phyloP scores from a whole-genome alignment of 352 stramenopile species.

The Phytophthora multivora region DNA sequence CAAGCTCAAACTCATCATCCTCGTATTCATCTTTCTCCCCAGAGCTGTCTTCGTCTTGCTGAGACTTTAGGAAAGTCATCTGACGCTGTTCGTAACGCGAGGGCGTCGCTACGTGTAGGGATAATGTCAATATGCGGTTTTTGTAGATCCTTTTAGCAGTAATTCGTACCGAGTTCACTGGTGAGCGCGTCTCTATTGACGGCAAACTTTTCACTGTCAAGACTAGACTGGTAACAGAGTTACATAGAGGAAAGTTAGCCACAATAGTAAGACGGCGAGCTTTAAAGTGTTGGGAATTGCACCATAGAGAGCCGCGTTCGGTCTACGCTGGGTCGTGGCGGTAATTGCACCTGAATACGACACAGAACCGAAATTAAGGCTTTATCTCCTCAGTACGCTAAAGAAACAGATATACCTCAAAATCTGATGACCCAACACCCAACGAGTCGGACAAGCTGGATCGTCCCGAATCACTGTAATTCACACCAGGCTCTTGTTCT shows the following conservation, averaged over 20 bases:
- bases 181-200: slow-evolving; percentile 67
- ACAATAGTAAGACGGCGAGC: not conserved
- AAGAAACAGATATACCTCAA: slow-evolving; percentile 51
- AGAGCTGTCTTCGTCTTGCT: slow-evolving; percentile 25
- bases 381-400: not conserved
- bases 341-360: slow-evolving; percentile 3
- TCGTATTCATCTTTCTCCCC: slow-evolving; percentile 50
- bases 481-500: not conserved
- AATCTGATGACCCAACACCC: slow-evolving; percentile 77
- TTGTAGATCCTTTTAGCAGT: not conserved
- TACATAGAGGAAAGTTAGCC: not conserved
- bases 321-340: slow-evolving; percentile 49
- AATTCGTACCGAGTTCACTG: slow-evolving; percentile 42
- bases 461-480: slow-evolving; percentile 22
- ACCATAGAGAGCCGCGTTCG: slow-evolving; percentile 58
- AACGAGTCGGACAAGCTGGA: slow-evolving; percentile 74
- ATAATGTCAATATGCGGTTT: slow-evolving; percentile 1
- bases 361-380: no score
- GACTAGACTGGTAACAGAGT: slow-evolving; percentile 47
- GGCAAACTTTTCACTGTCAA: slow-evolving; percentile 78
- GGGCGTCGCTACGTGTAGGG: slow-evolving; percentile 24
- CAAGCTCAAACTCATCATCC: slow-evolving; percentile 70
- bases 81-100: slow-evolving; percentile 46
- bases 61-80: slow-evolving; percentile 24
- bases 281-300: slow-evolving; percentile 2